Conservation (phyloP, 371 early-diverging fungal genomes). For the Rhizopus sp. region DNA sequence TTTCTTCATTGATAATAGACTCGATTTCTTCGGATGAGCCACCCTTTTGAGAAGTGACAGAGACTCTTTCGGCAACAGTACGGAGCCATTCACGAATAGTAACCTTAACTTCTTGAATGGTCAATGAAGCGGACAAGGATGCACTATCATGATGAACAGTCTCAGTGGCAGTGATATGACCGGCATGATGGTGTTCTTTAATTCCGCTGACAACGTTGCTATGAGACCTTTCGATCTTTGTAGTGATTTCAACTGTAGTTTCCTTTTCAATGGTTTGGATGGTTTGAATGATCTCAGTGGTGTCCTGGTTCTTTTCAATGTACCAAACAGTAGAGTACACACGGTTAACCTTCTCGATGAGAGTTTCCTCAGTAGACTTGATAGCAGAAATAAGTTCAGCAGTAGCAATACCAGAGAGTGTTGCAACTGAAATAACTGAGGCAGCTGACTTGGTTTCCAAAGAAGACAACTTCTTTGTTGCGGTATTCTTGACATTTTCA, state of each 20-base stretch:
- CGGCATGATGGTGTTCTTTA: slow-evolving; percentile 14
- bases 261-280: slow-evolving; percentile 20
- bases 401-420: slow-evolving; percentile 29
- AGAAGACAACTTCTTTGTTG: slow-evolving; percentile 26
- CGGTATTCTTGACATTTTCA: slow-evolving; percentile 22
- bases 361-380: slow-evolving; percentile 17
- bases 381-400: slow-evolving; percentile 25
- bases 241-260: slow-evolving; percentile 23
- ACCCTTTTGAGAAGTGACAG: slow-evolving; percentile 22
- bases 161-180: slow-evolving; percentile 5
- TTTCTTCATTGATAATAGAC: slow-evolving; percentile 18
- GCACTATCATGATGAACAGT: background rate
- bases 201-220: slow-evolving; percentile 15
- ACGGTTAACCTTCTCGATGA: slow-evolving; percentile 24
- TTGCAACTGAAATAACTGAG: slow-evolving; percentile 21
- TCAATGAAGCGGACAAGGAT: slow-evolving; percentile 15
- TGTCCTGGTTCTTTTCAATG: slow-evolving; percentile 21
- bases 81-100: slow-evolving; percentile 31
- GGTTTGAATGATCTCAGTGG: slow-evolving; percentile 16
- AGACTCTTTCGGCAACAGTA: slow-evolving; percentile 30
- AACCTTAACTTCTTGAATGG: slow-evolving; percentile 29
- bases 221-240: slow-evolving; percentile 25
- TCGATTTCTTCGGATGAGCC: slow-evolving; percentile 26
- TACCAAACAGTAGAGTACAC: slow-evolving; percentile 29
- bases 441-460: slow-evolving; percentile 29